Percentiles rank a stretch among this genome's conserved stretches.
Conservation (phyloP, 805 yeast species). For the Brettanomyces sp. region DNA sequence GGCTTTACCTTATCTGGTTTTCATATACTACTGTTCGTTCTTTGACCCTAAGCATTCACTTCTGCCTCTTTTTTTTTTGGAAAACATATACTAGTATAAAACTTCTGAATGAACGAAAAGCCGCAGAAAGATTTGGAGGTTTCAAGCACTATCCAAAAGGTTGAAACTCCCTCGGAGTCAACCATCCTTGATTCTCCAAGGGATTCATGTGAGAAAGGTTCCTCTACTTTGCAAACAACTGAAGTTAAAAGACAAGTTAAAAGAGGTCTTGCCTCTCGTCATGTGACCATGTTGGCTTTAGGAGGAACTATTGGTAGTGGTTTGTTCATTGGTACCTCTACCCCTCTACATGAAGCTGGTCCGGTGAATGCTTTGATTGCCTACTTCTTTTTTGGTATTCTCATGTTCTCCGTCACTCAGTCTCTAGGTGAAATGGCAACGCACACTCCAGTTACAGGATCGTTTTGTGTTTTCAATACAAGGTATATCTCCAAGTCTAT, state of each 20-base stretch:
- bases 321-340: constrained; percentile 53
- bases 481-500: constrained; percentile 58
- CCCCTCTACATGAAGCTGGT: constrained; percentile 48
- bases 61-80: too few relatives aligned
- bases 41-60: too few relatives aligned
- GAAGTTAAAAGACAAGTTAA: constrained; percentile 13
- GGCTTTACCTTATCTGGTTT: too few relatives aligned
- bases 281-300: constrained; percentile 62
- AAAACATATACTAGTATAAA: too few relatives aligned
- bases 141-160: too few relatives aligned
- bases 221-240: too few relatives aligned
- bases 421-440: constrained; percentile 76
- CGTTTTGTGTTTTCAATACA: constrained; percentile 60
- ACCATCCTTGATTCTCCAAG: too few relatives aligned
- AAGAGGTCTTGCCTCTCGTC: constrained; percentile 54
- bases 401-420: constrained; percentile 58
- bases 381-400: constrained; percentile 52
- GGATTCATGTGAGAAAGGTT: too few relatives aligned
- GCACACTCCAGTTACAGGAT: constrained; percentile 55
- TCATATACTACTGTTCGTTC: too few relatives aligned
- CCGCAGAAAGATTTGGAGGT: too few relatives aligned
- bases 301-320: constrained; percentile 81
- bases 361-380: constrained; percentile 60
- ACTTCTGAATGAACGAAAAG: too few relatives aligned
- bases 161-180: too few relatives aligned